Evolutionary conservation across 148 eudicot species (phyloP).

Genomic region (Beta vulgaris): DNA sequence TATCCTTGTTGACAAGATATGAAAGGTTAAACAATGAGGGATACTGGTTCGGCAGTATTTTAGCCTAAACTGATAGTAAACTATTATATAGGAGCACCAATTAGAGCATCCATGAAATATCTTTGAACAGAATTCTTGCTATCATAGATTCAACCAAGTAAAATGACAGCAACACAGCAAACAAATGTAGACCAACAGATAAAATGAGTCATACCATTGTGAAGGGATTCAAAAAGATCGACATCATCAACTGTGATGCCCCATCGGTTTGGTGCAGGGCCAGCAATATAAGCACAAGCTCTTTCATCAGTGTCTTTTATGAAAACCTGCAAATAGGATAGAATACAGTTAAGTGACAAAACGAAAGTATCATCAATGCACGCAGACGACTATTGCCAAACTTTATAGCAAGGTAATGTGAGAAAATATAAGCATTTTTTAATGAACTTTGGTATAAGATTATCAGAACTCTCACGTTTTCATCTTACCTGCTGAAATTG

Average conservation of each 20-base stretch:
- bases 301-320: constrained; percentile 98
- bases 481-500: constrained; percentile 80
- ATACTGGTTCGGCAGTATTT: background rate
- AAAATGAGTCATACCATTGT: constrained; percentile 35
- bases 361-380: background rate
- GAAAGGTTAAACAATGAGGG: background rate
- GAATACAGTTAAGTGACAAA: background rate
- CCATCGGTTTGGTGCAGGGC: constrained; percentile 99
- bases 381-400: background rate
- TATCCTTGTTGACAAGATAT: background rate
- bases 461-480: background rate
- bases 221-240: constrained; percentile 58
- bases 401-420: background rate
- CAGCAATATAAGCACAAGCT: constrained; percentile 98
- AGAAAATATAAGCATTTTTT: background rate
- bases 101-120: background rate
- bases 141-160: background rate
- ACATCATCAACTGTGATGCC: constrained; percentile 69
- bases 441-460: background rate
- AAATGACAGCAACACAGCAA: background rate
- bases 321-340: constrained; percentile 51
- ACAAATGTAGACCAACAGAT: background rate
- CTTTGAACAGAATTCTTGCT: background rate
- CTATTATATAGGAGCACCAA: background rate
- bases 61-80: background rate